Evolutionary conservation across 306 rosid genomes (phyloP).

Genomic region (Vachellia pachyceras): DNA sequence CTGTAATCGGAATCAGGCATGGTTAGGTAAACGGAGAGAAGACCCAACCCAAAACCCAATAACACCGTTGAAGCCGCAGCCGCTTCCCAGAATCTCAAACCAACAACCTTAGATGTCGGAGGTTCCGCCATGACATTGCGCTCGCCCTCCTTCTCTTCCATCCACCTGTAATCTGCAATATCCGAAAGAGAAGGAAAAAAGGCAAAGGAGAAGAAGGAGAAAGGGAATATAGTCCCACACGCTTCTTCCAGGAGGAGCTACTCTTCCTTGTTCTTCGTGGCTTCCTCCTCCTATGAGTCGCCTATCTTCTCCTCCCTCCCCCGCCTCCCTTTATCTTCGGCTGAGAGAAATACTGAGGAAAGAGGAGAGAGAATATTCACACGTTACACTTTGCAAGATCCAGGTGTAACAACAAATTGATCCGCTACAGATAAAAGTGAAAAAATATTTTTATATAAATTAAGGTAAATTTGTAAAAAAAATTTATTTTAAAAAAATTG

Average conservation of each 20-base stretch:
- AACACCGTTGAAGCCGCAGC: constrained; percentile 70
- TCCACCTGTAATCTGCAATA: not conserved
- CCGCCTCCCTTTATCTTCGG: constrained; percentile 22
- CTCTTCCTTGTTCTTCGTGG: constrained; percentile 5
- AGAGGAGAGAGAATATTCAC: constrained; percentile 33
- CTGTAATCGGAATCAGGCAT: constrained; percentile 96
- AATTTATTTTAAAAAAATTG: no score
- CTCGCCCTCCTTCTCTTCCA: constrained; percentile 45
- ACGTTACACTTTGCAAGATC: not conserved
- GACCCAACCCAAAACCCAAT: constrained; percentile 55
- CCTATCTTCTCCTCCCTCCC: not conserved
- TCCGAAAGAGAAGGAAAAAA: not conserved
- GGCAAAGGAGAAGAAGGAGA: not conserved
- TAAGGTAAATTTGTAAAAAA: no score
- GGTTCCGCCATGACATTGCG: constrained; percentile 31
- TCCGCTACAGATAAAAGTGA: no score
- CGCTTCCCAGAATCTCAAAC: constrained; percentile 70
- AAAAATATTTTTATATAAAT: no score
- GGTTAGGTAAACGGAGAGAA: constrained; percentile 75
- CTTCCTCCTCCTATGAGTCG: not conserved
- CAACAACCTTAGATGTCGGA: constrained; percentile 47
- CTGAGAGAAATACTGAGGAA: not conserved
- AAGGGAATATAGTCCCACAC: not conserved
- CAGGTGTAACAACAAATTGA: not conserved
- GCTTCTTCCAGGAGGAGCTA: constrained; percentile 34